These are phyloP conservation scores for Ziziphus jujuba DNA, from an alignment of 306 rosid genomes.

Conservation along the genomic window DNA sequence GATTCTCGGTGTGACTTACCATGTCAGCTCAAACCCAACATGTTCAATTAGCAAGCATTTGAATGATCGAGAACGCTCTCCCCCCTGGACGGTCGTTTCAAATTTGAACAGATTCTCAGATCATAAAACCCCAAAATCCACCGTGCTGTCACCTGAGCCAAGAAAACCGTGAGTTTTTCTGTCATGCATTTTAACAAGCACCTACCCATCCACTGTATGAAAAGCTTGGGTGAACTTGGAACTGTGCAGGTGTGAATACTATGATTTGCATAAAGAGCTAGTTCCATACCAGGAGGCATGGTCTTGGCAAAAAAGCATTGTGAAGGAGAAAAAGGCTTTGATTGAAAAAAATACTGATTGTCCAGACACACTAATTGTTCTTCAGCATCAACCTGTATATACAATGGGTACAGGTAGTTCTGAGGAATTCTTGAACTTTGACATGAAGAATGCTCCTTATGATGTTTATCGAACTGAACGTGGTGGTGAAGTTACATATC, in stretches of 20 bases:
- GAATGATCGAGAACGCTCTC: not conserved
- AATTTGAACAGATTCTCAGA: slow-evolving; percentile 17
- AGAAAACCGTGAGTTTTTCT: slow-evolving; percentile 37
- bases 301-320: slow-evolving; percentile 49
- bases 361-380: slow-evolving; percentile 37
- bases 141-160: not conserved
- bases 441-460: slow-evolving; percentile 36
- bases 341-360: slow-evolving; percentile 31
- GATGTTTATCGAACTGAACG: slow-evolving; percentile 48
- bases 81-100: not conserved
- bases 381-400: slow-evolving; percentile 51
- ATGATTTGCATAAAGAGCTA: slow-evolving; percentile 55
- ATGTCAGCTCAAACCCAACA: slow-evolving; percentile 16
- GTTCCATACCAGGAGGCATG: slow-evolving; percentile 58
- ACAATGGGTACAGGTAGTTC: slow-evolving; percentile 46
- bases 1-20: slow-evolving; percentile 23
- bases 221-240: not conserved
- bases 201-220: not conserved
- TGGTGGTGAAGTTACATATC: slow-evolving; percentile 54
- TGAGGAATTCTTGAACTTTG: slow-evolving; percentile 41
- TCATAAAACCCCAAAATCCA: slow-evolving; percentile 12
- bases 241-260: slow-evolving; percentile 62
- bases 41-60: slow-evolving; percentile 10
- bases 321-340: slow-evolving; percentile 34
- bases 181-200: slow-evolving; percentile 15